A percentile compares a stretch with the other conserved stretches of the same genome.
phyloP scores from a whole-genome alignment of 75 land plant species.

The Isoetes taiwanensis region DNA sequence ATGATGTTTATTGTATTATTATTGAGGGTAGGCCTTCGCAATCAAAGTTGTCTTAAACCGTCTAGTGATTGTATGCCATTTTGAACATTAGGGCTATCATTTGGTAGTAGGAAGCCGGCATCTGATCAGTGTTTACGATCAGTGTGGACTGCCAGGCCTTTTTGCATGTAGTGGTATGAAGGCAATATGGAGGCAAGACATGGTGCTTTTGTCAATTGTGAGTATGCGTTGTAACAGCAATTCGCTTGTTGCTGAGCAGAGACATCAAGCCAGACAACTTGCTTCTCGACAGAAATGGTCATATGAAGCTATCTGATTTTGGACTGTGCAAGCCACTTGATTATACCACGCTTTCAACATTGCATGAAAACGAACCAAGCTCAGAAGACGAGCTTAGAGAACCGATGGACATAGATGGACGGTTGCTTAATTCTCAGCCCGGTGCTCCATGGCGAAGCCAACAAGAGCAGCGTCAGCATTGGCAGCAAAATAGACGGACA shows the following conservation, averaged over 20 bases:
- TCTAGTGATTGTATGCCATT: background rate
- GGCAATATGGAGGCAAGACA: too few species aligned
- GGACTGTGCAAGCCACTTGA: conserved; percentile 89
- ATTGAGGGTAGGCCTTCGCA: too few species aligned
- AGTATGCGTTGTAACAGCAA: too few species aligned
- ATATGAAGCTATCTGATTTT: conserved; percentile 87
- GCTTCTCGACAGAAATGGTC: conserved; percentile 63
- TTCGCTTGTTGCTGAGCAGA: conserved; percentile 20
- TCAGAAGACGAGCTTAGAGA: conserved; percentile 40
- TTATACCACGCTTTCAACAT: conserved; percentile 39
- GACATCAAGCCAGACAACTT: conserved; percentile 91
- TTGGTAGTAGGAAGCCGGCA: background rate
- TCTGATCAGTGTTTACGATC: too few species aligned
- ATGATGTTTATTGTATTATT: too few species aligned
- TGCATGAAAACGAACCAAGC: conserved; percentile 53
- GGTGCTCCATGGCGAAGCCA: conserved; percentile 52
- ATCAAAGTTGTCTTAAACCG: too few species aligned
- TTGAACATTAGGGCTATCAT: background rate
- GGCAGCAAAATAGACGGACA: conserved; percentile 70
- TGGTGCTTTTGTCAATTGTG: background rate
- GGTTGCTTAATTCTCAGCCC: conserved; percentile 21
- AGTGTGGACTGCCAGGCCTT: too few species aligned
- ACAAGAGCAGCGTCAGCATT: conserved; percentile 71
- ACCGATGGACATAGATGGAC: conserved; percentile 71
- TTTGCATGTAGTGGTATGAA: too few species aligned